A percentile compares a stretch with the other conserved stretches of the same genome.
phyloP scores from a whole-genome alignment of 2,329 filamentous ascomycete species.

The Phyllosticta capitalensis region DNA sequence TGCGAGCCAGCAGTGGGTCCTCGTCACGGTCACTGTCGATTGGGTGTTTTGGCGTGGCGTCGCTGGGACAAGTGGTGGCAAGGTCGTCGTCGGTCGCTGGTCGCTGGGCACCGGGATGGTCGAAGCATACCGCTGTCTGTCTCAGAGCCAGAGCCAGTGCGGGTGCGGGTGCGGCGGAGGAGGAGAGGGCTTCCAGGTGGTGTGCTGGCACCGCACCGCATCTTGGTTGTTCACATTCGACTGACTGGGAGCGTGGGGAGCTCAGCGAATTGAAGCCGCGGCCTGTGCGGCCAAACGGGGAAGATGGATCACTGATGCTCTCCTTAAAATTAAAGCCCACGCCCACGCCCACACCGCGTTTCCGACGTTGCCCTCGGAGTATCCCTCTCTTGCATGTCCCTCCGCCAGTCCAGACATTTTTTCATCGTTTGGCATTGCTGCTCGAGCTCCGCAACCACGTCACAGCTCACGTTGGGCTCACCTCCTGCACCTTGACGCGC shows the following conservation, averaged over 20 bases:
- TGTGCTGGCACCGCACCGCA: neutral
- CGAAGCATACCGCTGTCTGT: neutral
- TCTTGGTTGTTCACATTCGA: too few species aligned
- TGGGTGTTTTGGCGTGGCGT: neutral
- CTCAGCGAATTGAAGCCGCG: slow-evolving; percentile 1
- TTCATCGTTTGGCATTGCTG: neutral
- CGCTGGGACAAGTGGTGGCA: neutral
- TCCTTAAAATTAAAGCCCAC: slow-evolving; percentile 11
- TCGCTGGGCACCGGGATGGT: neutral
- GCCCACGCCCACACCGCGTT: neutral
- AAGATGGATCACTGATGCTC: neutral
- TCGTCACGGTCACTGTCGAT: neutral
- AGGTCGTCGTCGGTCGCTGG: neutral
- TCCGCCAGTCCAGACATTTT: neutral
- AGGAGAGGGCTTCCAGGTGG: neutral
- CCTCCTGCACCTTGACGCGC: slow-evolving; percentile 7
- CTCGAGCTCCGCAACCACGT: neutral
- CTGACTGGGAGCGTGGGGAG: neutral
- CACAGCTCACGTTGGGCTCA: neutral
- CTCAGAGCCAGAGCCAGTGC: neutral
- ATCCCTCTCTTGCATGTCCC: neutral
- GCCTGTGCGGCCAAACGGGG: neutral
- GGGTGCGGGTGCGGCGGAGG: neutral
- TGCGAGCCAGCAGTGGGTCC: neutral
- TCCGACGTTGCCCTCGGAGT: too few species aligned